Conservation (phyloP, 805 yeast genomes). For the Candida piceae region DNA sequence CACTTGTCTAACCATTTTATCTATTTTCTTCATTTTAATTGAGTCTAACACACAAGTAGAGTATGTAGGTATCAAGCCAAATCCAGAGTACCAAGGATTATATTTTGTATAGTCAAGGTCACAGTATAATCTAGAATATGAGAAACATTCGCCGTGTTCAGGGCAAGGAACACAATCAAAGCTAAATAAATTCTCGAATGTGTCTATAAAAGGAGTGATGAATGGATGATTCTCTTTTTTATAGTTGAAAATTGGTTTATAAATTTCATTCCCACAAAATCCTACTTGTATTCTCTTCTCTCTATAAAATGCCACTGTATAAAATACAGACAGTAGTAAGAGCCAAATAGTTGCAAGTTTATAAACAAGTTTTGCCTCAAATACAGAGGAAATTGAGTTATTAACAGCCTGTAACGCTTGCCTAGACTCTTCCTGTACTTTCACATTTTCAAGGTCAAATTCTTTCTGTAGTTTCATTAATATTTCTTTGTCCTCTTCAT, state of each 20-base stretch:
- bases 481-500: conserved; percentile 9
- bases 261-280: conserved; percentile 66
- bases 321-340: conserved; percentile 7
- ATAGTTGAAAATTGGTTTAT: conserved; percentile 30
- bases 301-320: conserved; percentile 28
- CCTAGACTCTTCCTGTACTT: conserved; percentile 21
- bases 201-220: conserved; percentile 25
- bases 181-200: conserved; percentile 42
- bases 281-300: conserved; percentile 64
- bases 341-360: conserved; percentile 13
- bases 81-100: conserved; percentile 51
- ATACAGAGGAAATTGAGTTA: conserved; percentile 5
- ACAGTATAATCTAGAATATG: conserved; percentile 59
- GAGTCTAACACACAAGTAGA: conserved; percentile 75
- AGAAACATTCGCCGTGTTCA: conserved; percentile 69
- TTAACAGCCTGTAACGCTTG: conserved; percentile 12
- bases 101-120: conserved; percentile 57
- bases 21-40: conserved; percentile 62
- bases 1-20: conserved; percentile 60
- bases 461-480: conserved; percentile 18
- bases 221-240: conserved; percentile 6
- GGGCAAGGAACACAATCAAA: conserved; percentile 82
- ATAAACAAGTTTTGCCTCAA: conserved; percentile 4
- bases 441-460: conserved; percentile 18
- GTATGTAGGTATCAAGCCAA: conserved; percentile 56